Evolutionary conservation across 257 asterid species (phyloP).

Genomic region (Schizonepeta tenuifolia): DNA sequence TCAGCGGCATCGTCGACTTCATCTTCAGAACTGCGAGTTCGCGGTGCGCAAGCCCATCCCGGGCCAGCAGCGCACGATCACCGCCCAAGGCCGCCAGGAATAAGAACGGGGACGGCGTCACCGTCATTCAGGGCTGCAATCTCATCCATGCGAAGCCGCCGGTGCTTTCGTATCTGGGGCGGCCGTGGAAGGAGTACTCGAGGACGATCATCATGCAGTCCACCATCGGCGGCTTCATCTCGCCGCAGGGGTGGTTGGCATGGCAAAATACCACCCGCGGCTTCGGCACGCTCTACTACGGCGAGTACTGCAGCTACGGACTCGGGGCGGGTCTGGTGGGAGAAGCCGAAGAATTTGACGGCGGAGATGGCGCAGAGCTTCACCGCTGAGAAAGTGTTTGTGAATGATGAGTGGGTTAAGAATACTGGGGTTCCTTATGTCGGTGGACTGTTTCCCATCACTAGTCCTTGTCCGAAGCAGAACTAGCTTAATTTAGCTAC

Average conservation of each 20-base stretch:
- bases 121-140: conserved; percentile 48
- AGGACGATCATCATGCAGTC: conserved; percentile 72
- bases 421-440: conserved; percentile 52
- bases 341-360: conserved; percentile 53
- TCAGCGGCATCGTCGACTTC: conserved; percentile 77
- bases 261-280: conserved; percentile 63
- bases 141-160: conserved; percentile 32
- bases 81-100: conserved; percentile 82
- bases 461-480: too few species aligned
- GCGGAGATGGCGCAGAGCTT: conserved; percentile 56
- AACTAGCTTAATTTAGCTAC: too few species aligned
- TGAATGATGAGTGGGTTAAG: conserved; percentile 56
- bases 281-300: conserved; percentile 58
- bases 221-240: conserved; percentile 48
- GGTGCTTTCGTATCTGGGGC: conserved; percentile 54
- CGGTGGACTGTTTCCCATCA: conserved; percentile 34
- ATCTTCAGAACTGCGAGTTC: conserved; percentile 51
- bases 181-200: conserved; percentile 82
- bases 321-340: conserved; percentile 82
- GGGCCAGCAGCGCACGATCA: conserved; percentile 33
- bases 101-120: conserved; percentile 51
- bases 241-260: conserved; percentile 69
- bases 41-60: background rate
- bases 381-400: conserved; percentile 41
- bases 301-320: conserved; percentile 64